Evolutionary conservation across 2,329 filamentous ascomycete genomes (phyloP).

Genomic region (Epicoccum sorghinum): DNA sequence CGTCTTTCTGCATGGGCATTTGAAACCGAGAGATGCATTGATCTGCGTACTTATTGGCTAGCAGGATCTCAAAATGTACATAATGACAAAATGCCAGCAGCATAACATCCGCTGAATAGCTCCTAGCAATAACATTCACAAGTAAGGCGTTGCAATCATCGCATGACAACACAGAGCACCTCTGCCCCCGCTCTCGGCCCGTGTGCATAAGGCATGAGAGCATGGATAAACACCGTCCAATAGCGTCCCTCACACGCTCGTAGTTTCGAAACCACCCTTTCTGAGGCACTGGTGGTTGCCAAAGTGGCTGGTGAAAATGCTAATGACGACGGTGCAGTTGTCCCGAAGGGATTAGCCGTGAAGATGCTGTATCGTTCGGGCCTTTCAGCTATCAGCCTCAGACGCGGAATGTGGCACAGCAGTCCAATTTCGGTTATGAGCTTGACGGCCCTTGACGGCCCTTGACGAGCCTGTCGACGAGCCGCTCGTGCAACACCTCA

Average conservation of each 20-base stretch:
- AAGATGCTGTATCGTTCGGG: neutral
- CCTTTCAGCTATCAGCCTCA: slow-evolving; percentile 18
- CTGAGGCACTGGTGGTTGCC: slow-evolving; percentile 10
- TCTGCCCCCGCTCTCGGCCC: slow-evolving; percentile 6
- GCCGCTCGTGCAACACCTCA: slow-evolving; percentile 28
- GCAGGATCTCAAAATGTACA: too few species aligned
- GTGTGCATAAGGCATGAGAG: slow-evolving; percentile 1
- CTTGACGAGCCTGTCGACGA: slow-evolving; percentile 7
- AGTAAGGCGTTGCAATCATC: neutral
- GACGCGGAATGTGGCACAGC: slow-evolving; percentile 36
- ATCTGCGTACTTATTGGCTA: too few species aligned
- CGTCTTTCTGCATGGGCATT: too few species aligned
- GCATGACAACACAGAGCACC: neutral
- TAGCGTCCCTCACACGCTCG: neutral
- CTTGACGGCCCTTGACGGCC: too few species aligned
- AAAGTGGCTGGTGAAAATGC: slow-evolving; percentile 1
- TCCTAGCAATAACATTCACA: too few species aligned
- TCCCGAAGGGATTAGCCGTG: neutral
- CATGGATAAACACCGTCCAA: neutral
- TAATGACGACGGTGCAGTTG: slow-evolving; percentile 2
- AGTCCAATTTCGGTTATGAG: slow-evolving; percentile 5
- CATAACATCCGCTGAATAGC: too few species aligned
- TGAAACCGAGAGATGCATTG: too few species aligned
- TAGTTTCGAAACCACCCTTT: slow-evolving; percentile 12
- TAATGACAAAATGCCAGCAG: too few species aligned